Base-by-base conservation (phyloP, 2,329 filamentous ascomycete species). In the Xylariaceae sp. region DNA sequence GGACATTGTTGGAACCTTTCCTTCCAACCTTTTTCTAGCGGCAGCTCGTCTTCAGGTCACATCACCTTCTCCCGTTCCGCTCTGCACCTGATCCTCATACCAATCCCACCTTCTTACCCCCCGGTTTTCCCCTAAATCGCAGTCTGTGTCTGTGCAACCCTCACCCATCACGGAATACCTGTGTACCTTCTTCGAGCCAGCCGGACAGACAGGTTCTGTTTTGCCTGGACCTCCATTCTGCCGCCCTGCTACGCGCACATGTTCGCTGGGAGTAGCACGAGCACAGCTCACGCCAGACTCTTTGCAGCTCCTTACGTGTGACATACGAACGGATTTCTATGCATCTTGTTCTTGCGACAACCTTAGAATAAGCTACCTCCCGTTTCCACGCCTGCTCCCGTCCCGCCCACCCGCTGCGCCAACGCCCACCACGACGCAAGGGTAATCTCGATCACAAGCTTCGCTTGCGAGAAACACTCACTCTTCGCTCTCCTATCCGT, bases 261-360 rank as follows among this genome's bases (percentile, higher is more conserved):
- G 49, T 15, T 51, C 49, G 18, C 23, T 50, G 23, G 49, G 18
- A 39, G 50, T 23, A 39, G 50, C 35, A 30, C n/a, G 34, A 35
- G 39, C 49, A 49, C 49, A 51, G 34, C 49, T 51, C 23, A 34
- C 13, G 49, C 49, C 23, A 51, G 49, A n/a, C 49, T 51, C 49
- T 9, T 35, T 10, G 15, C 34, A 34, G 49, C 49, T 18, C 23
- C 11, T 9, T 51, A 18, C 30, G 51, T 56, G n/a, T 50, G 37
- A 55, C 30, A 51, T 47, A 15, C 48, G 35, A 17, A 35, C 3
- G 18, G 10, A 34, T 23, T 13, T 60, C 47, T 37, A 60, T 60
- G 60, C 51, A 51, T 44, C 37, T 39, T 50, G 55, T 37, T 35
- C 17, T 59, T 61, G 58, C 61, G 61, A 63, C 56, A 52, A 34